Percentiles rank a stretch among this genome's conserved stretches.
Conservation (phyloP, 495 filamentous ascomycete genomes). For the Neurospora tetrasperma region DNA sequence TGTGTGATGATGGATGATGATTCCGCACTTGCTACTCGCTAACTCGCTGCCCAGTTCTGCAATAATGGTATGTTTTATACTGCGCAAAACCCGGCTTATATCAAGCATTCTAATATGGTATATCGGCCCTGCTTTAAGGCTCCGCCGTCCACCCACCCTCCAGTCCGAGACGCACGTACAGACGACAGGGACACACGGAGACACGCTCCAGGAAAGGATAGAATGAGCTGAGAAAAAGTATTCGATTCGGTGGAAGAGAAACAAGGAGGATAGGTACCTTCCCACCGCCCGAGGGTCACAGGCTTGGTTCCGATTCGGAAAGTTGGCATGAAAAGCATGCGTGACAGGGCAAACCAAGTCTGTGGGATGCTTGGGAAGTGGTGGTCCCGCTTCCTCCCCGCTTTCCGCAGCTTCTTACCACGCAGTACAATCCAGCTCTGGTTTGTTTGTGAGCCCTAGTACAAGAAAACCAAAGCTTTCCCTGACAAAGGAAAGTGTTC, state of each 20-base stretch:
- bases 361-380: neutral
- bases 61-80: constrained; percentile 15
- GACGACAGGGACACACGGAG: neutral
- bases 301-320: neutral
- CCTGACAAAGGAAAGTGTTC: no score
- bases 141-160: constrained; percentile 3
- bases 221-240: neutral
- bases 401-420: neutral
- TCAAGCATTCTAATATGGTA: constrained; percentile 10
- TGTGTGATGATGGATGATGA: neutral
- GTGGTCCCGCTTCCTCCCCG: neutral
- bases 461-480: no score
- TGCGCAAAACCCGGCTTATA: constrained; percentile 10
- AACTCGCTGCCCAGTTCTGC: constrained; percentile 1
- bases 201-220: neutral
- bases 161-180: neutral
- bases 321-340: neutral
- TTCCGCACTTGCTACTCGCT: neutral
- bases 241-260: neutral
- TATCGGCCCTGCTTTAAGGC: constrained; percentile 8
- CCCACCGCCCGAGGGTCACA: neutral
- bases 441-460: no score
- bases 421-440: neutral
- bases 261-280: neutral
- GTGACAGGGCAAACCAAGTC: neutral